Conservation (phyloP, 2,329 filamentous ascomycete species). For the Aspergillus amoenus region DNA sequence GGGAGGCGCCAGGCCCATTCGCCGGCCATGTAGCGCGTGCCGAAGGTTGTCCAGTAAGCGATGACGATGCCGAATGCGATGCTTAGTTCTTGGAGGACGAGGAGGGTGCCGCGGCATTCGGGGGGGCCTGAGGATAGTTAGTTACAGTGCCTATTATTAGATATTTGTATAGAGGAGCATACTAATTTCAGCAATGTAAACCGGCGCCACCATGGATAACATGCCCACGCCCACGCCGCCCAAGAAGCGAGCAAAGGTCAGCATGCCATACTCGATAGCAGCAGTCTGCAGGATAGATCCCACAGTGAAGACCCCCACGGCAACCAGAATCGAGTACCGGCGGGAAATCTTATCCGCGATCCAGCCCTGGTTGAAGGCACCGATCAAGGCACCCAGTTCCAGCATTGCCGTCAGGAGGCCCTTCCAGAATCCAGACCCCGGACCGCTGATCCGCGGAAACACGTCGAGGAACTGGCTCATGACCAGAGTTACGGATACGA, state of each 20-base stretch:
- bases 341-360: constrained; percentile 31
- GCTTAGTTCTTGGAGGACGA: background rate
- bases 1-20: no score
- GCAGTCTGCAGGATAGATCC: constrained; percentile 27
- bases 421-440: constrained; percentile 32
- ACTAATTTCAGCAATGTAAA: background rate
- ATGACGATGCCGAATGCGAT: background rate
- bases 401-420: constrained; percentile 28
- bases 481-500: constrained; percentile 19
- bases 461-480: constrained; percentile 39
- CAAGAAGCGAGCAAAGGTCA: constrained; percentile 24
- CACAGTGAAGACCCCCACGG: constrained; percentile 35
- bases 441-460: constrained; percentile 32
- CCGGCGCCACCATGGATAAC: constrained; percentile 14
- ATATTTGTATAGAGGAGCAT: no score
- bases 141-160: no score
- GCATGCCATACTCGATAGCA: background rate
- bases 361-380: constrained; percentile 30
- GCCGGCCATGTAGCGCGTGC: no score
- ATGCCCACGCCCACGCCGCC: constrained; percentile 31
- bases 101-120: background rate
- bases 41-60: background rate
- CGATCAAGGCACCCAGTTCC: constrained; percentile 37
- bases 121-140: no score
- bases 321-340: constrained; percentile 35